Percentiles rank a stretch among this genome's conserved stretches.
phyloP scores from a whole-genome alignment of 2,329 filamentous ascomycete genomes.

The Xylaria sp. region DNA sequence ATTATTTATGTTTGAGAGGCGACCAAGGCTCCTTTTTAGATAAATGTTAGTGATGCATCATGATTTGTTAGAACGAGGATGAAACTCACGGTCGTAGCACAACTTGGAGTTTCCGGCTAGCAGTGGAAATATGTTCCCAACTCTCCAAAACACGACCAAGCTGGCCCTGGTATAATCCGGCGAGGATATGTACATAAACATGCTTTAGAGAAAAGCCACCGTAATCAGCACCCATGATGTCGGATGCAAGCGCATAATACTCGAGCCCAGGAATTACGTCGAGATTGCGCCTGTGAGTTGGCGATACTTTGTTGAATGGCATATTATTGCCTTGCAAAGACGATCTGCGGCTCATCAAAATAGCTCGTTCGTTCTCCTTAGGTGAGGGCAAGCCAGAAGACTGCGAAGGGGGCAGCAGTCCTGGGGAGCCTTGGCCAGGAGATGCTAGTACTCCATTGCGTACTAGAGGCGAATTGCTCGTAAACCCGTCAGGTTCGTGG shows the following conservation, averaged over 20 bases:
- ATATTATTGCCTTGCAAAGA: conserved; percentile 59
- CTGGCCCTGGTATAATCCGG: conserved; percentile 89
- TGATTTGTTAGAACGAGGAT: not conserved
- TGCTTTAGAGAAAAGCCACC: conserved; percentile 84
- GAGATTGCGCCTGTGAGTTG: conserved; percentile 67
- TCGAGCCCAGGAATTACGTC: conserved; percentile 89
- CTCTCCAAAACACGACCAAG: conserved; percentile 88
- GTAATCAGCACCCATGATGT: conserved; percentile 84
- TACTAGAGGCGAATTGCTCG: conserved; percentile 53
- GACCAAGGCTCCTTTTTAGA: conserved; percentile 58
- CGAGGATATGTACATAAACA: conserved; percentile 85
- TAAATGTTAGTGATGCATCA: conserved; percentile 20
- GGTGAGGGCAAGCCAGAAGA: conserved; percentile 64
- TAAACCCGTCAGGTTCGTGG: conserved; percentile 55
- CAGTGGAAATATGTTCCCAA: conserved; percentile 69
- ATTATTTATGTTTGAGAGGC: conserved; percentile 53
- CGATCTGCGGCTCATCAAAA: conserved; percentile 59
- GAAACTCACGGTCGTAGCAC: conserved; percentile 78
- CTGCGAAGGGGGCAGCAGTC: conserved; percentile 57
- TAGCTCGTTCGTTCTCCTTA: conserved; percentile 59
- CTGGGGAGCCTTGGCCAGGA: conserved; percentile 66
- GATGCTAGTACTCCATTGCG: conserved; percentile 64
- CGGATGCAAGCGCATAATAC: conserved; percentile 86
- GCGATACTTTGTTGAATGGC: conserved; percentile 44
- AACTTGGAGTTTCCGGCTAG: conserved; percentile 70